Evolutionary conservation across 345 rosid genomes (phyloP), one percentile per base, ranked within the genome.

Genomic region (Brassica carinata): DNA sequence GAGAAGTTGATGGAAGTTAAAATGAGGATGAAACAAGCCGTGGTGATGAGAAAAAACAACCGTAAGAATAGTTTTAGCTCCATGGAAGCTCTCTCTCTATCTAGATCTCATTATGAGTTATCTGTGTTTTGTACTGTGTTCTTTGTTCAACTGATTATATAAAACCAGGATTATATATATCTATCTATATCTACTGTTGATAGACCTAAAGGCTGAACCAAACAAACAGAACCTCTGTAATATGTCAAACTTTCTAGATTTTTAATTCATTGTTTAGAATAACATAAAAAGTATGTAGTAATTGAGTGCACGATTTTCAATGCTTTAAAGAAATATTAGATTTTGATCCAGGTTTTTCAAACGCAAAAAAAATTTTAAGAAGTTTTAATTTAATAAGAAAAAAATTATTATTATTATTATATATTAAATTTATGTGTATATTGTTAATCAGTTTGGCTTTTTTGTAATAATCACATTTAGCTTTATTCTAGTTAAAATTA

Each of bases 1-100:
- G 92, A 87, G 72, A 87, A 86, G 81, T 85, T 81, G 73, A 65
- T 70, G 88, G 91, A 87, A 5, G 92, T 87, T 87, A 92, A 68
- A 77, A 86, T 40, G 26, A 94, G 55, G 72, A 92, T 51, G 45
- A 89, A 81, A 73, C 89, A 86, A 23, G 84, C 77, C 45, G 82
- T 72, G 65, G 86, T 43, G 77, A 83, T 76, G 74, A 89, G 80
- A 64, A 85, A 48, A 63, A 88, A 80, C 78, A 90, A 79, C 0
- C 94, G 90, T 34, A 87, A 40, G 79, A 83, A 79, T 8, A 57
- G 57, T 72, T 76, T 88, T 33, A 86, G 85, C 61, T 94, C 98
- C 98, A 94, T 94, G 18, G 55, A 45, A 19, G 64, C 30, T 18
- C 63, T 59, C 64, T 19, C 64, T 58, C 63, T 2, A 3, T 57